A percentile compares a stretch with the other conserved stretches of the same genome.
These are phyloP conservation scores for Flueggea neowawraea DNA, from an alignment of 441 rosid species.

Conservation along the genomic window DNA sequence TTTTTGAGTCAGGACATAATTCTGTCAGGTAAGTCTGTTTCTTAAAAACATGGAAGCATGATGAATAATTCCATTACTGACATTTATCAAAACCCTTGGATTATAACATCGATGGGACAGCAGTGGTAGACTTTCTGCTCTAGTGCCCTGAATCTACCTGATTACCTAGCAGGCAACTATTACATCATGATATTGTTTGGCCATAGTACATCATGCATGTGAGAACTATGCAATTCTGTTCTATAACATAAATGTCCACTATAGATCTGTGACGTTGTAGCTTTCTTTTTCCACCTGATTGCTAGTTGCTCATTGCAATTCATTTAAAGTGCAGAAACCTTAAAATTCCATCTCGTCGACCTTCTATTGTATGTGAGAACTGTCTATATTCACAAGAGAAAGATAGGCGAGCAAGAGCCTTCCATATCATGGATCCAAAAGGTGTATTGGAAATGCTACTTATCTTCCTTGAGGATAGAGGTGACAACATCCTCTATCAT, in stretches of 20 bases:
- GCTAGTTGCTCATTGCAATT: neutral
- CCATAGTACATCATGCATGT: neutral
- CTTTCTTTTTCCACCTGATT: neutral
- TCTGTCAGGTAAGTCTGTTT: too few species aligned
- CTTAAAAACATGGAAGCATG: too few species aligned
- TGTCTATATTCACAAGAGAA: conserved; percentile 68
- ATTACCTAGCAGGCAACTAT: too few species aligned
- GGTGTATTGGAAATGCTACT: conserved; percentile 84
- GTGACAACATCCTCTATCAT: conserved; percentile 27
- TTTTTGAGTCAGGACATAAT: too few species aligned
- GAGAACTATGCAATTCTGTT: neutral
- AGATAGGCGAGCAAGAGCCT: conserved; percentile 80
- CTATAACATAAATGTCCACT: neutral
- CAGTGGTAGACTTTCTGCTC: too few species aligned
- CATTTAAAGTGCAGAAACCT: conserved; percentile 46
- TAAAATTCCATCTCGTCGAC: conserved; percentile 77
- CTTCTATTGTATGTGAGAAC: conserved; percentile 84
- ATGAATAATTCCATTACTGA: too few species aligned
- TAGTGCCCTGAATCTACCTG: too few species aligned
- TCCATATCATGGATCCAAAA: conserved; percentile 85
- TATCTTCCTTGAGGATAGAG: conserved; percentile 81
- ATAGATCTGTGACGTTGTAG: neutral
- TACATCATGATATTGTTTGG: neutral
- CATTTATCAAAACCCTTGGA: too few species aligned
- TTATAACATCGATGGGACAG: too few species aligned